Evolutionary conservation across 2,329 filamentous ascomycete genomes (phyloP).

Genomic region (Alternaria novae-zelandiae): DNA sequence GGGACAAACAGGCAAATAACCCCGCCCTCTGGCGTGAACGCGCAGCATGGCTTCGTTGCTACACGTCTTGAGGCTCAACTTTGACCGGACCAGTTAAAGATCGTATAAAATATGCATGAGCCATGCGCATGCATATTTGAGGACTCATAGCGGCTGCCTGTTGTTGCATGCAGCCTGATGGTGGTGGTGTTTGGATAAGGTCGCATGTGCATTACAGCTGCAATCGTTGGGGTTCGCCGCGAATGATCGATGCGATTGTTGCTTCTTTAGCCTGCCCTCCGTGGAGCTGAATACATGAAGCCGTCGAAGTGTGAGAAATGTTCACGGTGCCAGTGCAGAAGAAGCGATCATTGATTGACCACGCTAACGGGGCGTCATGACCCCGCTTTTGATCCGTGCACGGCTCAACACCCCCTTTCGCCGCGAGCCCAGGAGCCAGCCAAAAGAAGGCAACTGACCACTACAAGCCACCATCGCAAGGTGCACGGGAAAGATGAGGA

Average conservation of each 20-base stretch:
- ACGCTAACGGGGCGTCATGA: not conserved
- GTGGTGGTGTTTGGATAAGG: not conserved
- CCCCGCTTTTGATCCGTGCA: slow-evolving; percentile 8
- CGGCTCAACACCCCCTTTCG: not conserved
- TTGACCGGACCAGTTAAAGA: slow-evolving; percentile 23
- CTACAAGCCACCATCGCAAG: not conserved
- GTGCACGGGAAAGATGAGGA: not conserved
- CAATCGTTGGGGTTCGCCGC: not conserved
- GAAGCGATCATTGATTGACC: not conserved
- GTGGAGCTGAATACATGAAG: not conserved
- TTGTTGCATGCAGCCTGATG: slow-evolving; percentile 15
- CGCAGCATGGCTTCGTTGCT: not conserved
- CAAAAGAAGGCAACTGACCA: slow-evolving; percentile 17
- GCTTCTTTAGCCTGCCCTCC: too few relatives aligned
- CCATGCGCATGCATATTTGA: slow-evolving; percentile 17
- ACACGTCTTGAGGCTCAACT: slow-evolving; percentile 16
- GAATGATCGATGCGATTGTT: not conserved
- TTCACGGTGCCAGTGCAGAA: not conserved
- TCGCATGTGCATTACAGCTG: slow-evolving; percentile 6
- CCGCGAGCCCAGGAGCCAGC: not conserved
- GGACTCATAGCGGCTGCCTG: slow-evolving; percentile 11
- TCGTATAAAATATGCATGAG: slow-evolving; percentile 12
- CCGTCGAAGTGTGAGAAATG: not conserved
- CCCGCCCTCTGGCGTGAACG: slow-evolving; percentile 8
- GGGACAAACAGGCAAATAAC: slow-evolving; percentile 21